A percentile compares a stretch with the other conserved stretches of the same genome.
These are phyloP conservation scores for Ascochyta viciae-villosae DNA, from an alignment of 2,329 filamentous ascomycete genomes.

Conservation along the genomic window DNA sequence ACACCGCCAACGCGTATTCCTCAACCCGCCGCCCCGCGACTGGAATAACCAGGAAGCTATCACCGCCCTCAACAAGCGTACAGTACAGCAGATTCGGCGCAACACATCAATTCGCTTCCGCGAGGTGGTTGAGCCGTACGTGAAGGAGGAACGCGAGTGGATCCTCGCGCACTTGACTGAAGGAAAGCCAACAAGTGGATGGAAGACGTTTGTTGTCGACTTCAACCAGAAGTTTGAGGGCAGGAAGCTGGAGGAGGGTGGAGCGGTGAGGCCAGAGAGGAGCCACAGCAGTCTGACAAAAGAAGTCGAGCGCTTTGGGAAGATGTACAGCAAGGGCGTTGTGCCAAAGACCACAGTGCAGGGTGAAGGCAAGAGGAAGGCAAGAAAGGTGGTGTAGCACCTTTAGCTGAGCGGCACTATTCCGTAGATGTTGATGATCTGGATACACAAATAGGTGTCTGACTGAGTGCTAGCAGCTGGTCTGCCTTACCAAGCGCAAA, in stretches of 20 bases:
- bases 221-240: conserved; percentile 37
- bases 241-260: conserved; percentile 11
- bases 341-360: conserved; percentile 19
- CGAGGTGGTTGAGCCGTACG: conserved; percentile 30
- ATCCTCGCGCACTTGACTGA: conserved; percentile 27
- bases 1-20: conserved; percentile 32
- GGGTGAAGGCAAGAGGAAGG: neutral
- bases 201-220: conserved; percentile 32
- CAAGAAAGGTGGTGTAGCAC: neutral
- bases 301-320: conserved; percentile 39
- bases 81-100: conserved; percentile 41
- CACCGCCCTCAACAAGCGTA: conserved; percentile 39
- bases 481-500: neutral
- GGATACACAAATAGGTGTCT: neutral
- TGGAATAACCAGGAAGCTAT: conserved; percentile 37
- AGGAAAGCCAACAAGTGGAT: conserved; percentile 32
- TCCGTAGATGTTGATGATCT: neutral
- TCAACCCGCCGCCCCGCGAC: conserved; percentile 37
- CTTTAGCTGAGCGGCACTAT: neutral
- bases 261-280: conserved; percentile 21
- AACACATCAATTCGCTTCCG: conserved; percentile 36
- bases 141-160: conserved; percentile 33
- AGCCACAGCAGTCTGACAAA: conserved; percentile 35
- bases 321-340: conserved; percentile 29
- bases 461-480: neutral